Base-by-base conservation (phyloP, 148 eudicot species). In the Silene latifolia region DNA sequence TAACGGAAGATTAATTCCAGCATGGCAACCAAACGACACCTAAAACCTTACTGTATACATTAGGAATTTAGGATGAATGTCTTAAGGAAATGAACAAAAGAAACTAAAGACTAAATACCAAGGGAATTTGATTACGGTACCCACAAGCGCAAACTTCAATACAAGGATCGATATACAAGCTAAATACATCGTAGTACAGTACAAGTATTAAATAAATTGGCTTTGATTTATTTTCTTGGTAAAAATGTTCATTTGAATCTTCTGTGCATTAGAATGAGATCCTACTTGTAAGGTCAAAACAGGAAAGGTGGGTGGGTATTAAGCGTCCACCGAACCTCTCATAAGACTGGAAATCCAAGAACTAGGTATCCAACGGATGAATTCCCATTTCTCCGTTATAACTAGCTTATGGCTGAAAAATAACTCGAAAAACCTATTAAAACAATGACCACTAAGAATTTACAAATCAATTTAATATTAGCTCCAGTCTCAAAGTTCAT, bases 311-410 rank as follows among this genome's bases (percentile, higher is more conserved):
- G 68, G 69, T 56, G 24, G 54, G 20, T 59, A 51, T 27, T 18
- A 61, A 44, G 42, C 24, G 11, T 27, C 72, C 46, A 24, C 68
- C 68, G 12, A 73, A 39, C 61, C 58, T 73, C 18, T 66, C 14
- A 51, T 74, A 72, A 77, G 66, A 59, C 72, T 48, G 79, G 82
- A 79, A 78, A 67, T 62, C 3, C 17, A 76, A 81, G 73, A 72
- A 13, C 73, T 68, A 12, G 47, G 54, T 77, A 59, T 72, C 74
- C 78, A 64, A 53, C 35, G 77, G 72, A 69, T 51, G 58, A 66
- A 35, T 82, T 82, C 75, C 85, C 82, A 75, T 70, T 78, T 74
- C 79, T 67, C 75, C 25, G 44, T 66, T 57, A 47, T 73, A 71
- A 53, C 62, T 59, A 63, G 60, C 58, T 60, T 69, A 25, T 35